Evolutionary conservation across 2,329 filamentous ascomycete species (phyloP), one percentile per base, ranked within the genome.

Genomic region (Sarocladiaceae sp.): DNA sequence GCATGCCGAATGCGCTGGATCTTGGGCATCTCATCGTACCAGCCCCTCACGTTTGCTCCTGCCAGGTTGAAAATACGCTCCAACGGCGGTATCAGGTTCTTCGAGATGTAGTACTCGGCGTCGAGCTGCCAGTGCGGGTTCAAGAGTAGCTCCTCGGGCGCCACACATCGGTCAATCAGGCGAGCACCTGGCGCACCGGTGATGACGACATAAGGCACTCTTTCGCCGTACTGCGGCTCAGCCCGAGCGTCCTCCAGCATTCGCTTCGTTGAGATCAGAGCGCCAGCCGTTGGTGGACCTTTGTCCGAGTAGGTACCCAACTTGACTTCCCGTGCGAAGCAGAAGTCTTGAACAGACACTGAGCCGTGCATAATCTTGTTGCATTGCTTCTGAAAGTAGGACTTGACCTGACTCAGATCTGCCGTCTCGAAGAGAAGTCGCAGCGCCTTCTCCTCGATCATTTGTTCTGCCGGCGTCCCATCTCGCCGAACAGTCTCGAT

Each of bases 11-110:
- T 78, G 7, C 84, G 82, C 57, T 89, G 85, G 16, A 93, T 73
- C 61, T 94, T 95, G 35, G 91, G 91, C 88, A 97, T 94, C 64
- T 96, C 89, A 50, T 95, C 88, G 57, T 89, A 97, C 93, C 93
- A 98, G 47, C 80, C 76, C 15, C 86, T 72, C 0, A 97, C 86
- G 59, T 93, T 95, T 24, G 89, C 93, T 6, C 93, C 93, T 2
- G 97, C 86, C 3, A 98, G 82, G 57, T 93, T 95, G 69, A 98
- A 96, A 51, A 98, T 96, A 21, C 93, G 83, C 63, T 97, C 91
- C 0, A 98, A 74, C 0, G 93, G 93, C 5, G 93, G 93, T 41
- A 98, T 94, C 7, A 98, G 60, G 59, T 96, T 97, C 68, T 96
- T 97, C 15, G 78, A 80, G 56, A 98, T 97, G 68, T 98, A 98